A percentile compares a stretch with the other conserved stretches of the same genome.
Conservation (phyloP, 768 basidiomycete species). For the Pleurotus tuoliensis region DNA sequence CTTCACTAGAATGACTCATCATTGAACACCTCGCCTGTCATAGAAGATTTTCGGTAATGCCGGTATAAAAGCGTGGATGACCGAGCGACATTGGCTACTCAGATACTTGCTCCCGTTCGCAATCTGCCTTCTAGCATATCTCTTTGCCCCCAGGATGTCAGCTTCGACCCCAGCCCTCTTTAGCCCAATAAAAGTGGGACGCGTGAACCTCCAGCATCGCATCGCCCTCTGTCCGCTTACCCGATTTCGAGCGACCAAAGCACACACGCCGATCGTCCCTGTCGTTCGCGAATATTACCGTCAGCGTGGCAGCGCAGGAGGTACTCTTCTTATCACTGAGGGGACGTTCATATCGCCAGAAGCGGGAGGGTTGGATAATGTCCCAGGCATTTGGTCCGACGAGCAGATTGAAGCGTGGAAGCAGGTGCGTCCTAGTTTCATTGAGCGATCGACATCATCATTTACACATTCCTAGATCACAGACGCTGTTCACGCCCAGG, state of each 20-base stretch:
- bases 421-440: constrained; percentile 28
- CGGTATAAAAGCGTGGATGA: too few relatives aligned
- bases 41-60: too few relatives aligned
- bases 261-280: constrained; percentile 16
- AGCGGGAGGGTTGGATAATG: constrained; percentile 44
- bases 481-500: constrained; percentile 49
- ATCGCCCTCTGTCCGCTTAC: too few relatives aligned
- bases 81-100: too few relatives aligned
- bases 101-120: too few relatives aligned
- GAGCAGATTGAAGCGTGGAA: constrained; percentile 52
- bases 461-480: constrained; percentile 35
- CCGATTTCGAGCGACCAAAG: neutral
- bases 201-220: too few relatives aligned
- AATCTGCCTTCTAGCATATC: too few relatives aligned
- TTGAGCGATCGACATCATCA: neutral
- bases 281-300: constrained; percentile 41
- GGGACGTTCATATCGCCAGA: constrained; percentile 46
- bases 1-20: too few relatives aligned
- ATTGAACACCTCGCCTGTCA: too few relatives aligned
- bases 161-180: too few relatives aligned
- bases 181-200: too few relatives aligned
- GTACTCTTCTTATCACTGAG: constrained; percentile 56
- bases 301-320: constrained; percentile 42
- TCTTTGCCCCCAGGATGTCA: too few relatives aligned
- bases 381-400: constrained; percentile 45